Evolutionary conservation across 768 basidiomycete genomes (phyloP), one percentile per base, ranked within the genome.

Genomic region (Termitomyces sp.): DNA sequence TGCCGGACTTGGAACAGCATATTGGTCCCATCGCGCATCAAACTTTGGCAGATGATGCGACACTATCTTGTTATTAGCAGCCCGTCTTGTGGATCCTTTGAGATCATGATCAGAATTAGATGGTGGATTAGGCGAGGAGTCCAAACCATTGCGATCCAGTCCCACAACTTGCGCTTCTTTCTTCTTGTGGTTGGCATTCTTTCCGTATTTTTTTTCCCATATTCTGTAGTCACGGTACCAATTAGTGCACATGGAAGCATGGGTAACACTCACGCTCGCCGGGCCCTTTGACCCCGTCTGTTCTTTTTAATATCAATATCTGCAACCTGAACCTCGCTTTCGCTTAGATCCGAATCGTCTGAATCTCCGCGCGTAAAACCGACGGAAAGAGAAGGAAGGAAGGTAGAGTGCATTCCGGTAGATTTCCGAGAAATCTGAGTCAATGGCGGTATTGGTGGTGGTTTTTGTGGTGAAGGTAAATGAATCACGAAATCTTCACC

Each of bases 131-230:
- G 44, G 19, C 53, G 37, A 41, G 50, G 45, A 55, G 10, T 56
- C 50, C 54, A 10, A 50, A 49, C 55, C 51, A 10, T 43, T 50
- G 23, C 30, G 52, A 23, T n/a, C 12, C 21, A 30, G 7, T 31
- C 35, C 42, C 41, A 57, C 60, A 44, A 63, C 60, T 46, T 66
- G 67, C 0, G 67, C 70, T 66, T 79, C 77, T 62, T 84, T 87
- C 71, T 89, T 88, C 72, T 95, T 80, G 69, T 98, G 96, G 68
- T 96, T 97, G 23, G 96, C 95, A 59, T 86, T 83, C 58, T 77
- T 81, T 48, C 96, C 96, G 64, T 84, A 98, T 70, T 94, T 98
- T 74, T 94, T 95, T 73, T 98, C 96, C 95, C 96, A 98, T 62
- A 98, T 97, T 2, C 95, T 98, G n/a, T 12, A n/a, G 31, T 19